phyloP scores from a whole-genome alignment of 2,329 filamentous ascomycete genomes.

The Fusarium pseudocircinatum region DNA sequence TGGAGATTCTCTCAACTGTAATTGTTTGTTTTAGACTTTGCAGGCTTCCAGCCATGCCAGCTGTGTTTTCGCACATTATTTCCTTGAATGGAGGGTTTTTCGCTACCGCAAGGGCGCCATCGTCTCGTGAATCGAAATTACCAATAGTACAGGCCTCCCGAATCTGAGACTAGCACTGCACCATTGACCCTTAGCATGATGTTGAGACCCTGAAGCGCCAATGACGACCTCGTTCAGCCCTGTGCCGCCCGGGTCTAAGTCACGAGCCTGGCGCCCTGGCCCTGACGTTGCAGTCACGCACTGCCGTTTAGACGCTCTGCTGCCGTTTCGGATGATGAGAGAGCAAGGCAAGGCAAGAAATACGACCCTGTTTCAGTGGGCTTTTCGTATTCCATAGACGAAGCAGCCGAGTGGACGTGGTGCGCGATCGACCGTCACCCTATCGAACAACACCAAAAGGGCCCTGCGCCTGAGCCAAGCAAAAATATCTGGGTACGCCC shows the following conservation, averaged over 20 bases:
- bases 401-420: background rate
- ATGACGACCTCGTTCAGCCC: constrained; percentile 25
- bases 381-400: constrained; percentile 11
- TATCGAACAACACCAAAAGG: background rate
- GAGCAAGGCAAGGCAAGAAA: background rate
- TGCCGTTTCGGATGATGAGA: constrained; percentile 17
- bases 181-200: constrained; percentile 9
- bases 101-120: background rate
- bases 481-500: background rate
- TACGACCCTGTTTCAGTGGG: constrained; percentile 18
- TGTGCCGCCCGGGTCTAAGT: constrained; percentile 11
- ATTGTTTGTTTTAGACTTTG: background rate
- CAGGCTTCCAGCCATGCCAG: background rate
- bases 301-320: constrained; percentile 15
- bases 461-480: background rate
- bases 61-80: background rate
- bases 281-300: constrained; percentile 12
- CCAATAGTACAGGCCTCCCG: background rate
- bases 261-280: background rate
- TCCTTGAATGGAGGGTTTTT: background rate
- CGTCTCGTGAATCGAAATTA: constrained; percentile 8
- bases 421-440: background rate
- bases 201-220: constrained; percentile 1
- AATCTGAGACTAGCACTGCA: constrained; percentile 2
- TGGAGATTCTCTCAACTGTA: background rate